Percentiles rank a stretch among this genome's conserved stretches.
phyloP scores from a whole-genome alignment of 257 asterid genomes.

The Ilex asprella region DNA sequence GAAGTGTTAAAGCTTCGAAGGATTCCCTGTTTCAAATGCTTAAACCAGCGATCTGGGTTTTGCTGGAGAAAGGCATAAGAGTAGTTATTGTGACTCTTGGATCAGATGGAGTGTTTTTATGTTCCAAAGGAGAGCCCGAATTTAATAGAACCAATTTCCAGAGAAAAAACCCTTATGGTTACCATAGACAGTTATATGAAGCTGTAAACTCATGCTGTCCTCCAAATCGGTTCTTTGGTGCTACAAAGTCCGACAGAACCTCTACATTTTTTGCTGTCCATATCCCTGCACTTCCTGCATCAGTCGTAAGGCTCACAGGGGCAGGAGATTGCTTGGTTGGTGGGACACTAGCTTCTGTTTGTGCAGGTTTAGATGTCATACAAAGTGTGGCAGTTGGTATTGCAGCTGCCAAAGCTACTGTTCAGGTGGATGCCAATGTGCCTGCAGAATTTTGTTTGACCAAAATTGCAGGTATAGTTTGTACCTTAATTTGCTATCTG shows the following conservation, averaged over 20 bases:
- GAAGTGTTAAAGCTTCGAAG: conserved; percentile 17
- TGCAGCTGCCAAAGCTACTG: conserved; percentile 85
- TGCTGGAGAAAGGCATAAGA: conserved; percentile 72
- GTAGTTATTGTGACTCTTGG: conserved; percentile 82
- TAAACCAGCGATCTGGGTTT: conserved; percentile 63
- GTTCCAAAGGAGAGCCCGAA: conserved; percentile 41
- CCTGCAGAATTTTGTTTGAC: conserved; percentile 45
- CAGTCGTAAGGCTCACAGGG: conserved; percentile 71
- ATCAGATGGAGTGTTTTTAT: conserved; percentile 62
- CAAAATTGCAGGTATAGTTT: conserved; percentile 48
- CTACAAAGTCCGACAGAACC: conserved; percentile 23
- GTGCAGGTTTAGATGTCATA: conserved; percentile 77
- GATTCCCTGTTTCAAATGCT: conserved; percentile 55
- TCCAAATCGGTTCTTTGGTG: conserved; percentile 18
- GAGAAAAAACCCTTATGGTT: conserved; percentile 21
- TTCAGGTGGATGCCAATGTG: conserved; percentile 64
- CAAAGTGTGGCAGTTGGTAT: conserved; percentile 90
- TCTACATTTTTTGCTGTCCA: conserved; percentile 38
- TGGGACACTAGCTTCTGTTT: conserved; percentile 58
- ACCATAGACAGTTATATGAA: conserved; percentile 38
- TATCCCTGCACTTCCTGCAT: conserved; percentile 74
- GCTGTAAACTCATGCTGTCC: conserved; percentile 46
- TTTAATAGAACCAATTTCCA: conserved; percentile 14
- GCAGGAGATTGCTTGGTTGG: conserved; percentile 98
- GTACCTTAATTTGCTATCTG: no score